phyloP scores from a whole-genome alignment of 192 early-diverging fungal genomes.

The Coemansia brasiliensis region DNA sequence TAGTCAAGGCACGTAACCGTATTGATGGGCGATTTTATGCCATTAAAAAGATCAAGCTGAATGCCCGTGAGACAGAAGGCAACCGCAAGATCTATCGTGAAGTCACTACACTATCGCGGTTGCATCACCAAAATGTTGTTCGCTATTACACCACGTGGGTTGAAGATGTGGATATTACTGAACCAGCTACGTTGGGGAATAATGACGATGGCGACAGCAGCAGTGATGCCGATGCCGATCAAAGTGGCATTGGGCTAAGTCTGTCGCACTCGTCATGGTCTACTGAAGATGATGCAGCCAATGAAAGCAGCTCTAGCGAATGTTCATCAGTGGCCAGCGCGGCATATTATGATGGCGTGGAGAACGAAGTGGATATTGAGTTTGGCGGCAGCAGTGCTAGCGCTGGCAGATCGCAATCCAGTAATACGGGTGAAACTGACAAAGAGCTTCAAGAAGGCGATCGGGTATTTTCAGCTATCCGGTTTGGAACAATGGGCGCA shows the following conservation, averaged over 20 bases:
- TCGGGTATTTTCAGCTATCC: slow-evolving; percentile 45
- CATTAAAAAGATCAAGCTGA: slow-evolving; percentile 79
- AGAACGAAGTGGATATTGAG: background rate
- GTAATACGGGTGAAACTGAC: background rate
- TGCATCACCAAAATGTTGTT: slow-evolving; percentile 90
- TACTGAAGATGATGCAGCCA: background rate
- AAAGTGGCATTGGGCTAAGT: background rate
- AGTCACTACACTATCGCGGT: slow-evolving; percentile 81
- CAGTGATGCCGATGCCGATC: background rate
- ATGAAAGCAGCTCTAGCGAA: slow-evolving; percentile 11
- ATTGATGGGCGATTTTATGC: slow-evolving; percentile 91
- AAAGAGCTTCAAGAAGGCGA: slow-evolving; percentile 4
- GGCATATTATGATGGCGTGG: no score
- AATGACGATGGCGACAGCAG: background rate
- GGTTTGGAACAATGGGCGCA: slow-evolving; percentile 45
- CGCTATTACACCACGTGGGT: slow-evolving; percentile 93
- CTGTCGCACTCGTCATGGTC: slow-evolving; percentile 7
- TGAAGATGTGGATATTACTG: slow-evolving; percentile 70
- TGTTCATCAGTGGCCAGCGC: background rate
- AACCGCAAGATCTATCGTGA: slow-evolving; percentile 83
- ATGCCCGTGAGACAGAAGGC: slow-evolving; percentile 54
- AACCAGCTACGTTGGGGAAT: no score
- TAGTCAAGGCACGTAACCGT: slow-evolving; percentile 79
- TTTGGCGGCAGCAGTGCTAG: background rate
- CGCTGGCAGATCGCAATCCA: background rate